Conservation (phyloP, 1,284 basidiomycete genomes). For the Papiliotrema laurentii region DNA sequence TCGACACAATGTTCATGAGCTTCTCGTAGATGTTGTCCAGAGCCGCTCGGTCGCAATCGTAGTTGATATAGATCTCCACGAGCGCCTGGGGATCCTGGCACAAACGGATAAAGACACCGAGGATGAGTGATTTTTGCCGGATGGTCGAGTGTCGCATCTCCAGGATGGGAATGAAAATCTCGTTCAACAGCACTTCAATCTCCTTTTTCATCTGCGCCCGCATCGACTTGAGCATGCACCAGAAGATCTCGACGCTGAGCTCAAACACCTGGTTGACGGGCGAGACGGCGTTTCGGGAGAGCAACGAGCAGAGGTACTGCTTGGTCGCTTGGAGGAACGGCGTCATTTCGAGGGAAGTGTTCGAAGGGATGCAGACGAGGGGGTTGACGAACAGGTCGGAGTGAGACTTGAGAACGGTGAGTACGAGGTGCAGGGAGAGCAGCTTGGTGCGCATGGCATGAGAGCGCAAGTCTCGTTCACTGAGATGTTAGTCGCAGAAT, state of each 20-base stretch:
- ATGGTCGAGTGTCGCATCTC: slow-evolving; percentile 97
- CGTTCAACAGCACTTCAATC: slow-evolving; percentile 95
- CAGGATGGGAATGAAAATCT: slow-evolving; percentile 97
- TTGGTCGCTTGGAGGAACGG: slow-evolving; percentile 87
- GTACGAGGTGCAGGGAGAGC: slow-evolving; percentile 83
- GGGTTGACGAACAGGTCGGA: slow-evolving; percentile 84
- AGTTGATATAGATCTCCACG: slow-evolving; percentile 96
- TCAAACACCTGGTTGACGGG: slow-evolving; percentile 97
- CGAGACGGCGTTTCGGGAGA: slow-evolving; percentile 94
- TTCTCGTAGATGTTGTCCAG: slow-evolving; percentile 95
- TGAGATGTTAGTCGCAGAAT: slow-evolving; percentile 42
- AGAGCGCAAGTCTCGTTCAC: slow-evolving; percentile 86
- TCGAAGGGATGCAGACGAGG: slow-evolving; percentile 79
- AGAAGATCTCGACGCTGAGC: slow-evolving; percentile 96
- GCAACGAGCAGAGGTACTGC: slow-evolving; percentile 87
- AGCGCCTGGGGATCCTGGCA: slow-evolving; percentile 93
- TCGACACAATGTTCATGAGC: slow-evolving; percentile 89
- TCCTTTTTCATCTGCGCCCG: slow-evolving; percentile 99
- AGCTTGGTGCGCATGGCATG: slow-evolving; percentile 95
- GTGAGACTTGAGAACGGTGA: slow-evolving; percentile 87
- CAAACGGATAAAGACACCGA: slow-evolving; percentile 77
- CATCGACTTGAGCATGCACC: slow-evolving; percentile 89
- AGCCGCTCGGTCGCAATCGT: slow-evolving; percentile 90
- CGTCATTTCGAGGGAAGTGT: slow-evolving; percentile 75
- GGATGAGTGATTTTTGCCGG: slow-evolving; percentile 86